Evolutionary conservation across 2,329 filamentous ascomycete species (phyloP), one percentile per base, ranked within the genome.

Genomic region (Colletotrichum sp.): DNA sequence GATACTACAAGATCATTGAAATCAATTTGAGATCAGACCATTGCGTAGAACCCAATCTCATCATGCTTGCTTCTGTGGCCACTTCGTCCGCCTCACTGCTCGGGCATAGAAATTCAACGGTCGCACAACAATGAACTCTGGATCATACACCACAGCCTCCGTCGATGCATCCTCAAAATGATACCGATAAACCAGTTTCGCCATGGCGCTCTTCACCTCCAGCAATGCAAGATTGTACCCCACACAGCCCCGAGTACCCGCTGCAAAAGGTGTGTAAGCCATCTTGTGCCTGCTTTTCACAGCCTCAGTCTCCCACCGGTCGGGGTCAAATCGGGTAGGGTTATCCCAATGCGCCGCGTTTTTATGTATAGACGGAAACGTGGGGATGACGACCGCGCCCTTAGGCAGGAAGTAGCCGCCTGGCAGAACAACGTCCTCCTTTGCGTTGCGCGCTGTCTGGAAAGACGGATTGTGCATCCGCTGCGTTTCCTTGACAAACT

Each of bases 41-140:
- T 52, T 12, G n/a, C 43, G 7, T 6, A 48, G 10, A 4, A 8
- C 1, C 43, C n/a, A 13, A 3, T 10, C n/a, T 15, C 15, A 1
- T 48, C 52, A 67, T 15, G 12, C 8, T 13, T 61, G n/a, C 18
- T 60, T 70, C 7, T 39, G 15, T 3, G 71, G 71, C 71, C 71
- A 70, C 12, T 10, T 27, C 4, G 71, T 74, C 3, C 67, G 25
- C 18, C 9, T 70, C 10, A 70, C 28, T 6, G 71, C 66, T 25
- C 66, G 13, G 10, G 68, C 78, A 34, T 80, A 80, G 16, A 80
- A 79, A 56, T 80, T 80, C 36, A 78, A 58, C 2, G 79, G 78
- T 43, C 78, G 66, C 6, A 77, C 52, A 9, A 79, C 75, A 8
- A 77, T 60, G 18, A 79, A 79, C 62, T 79, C 77, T 1, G 78